A percentile compares a stretch with the other conserved stretches of the same genome.
These are phyloP conservation scores for Podaxis carcinomalis DNA, from an alignment of 768 basidiomycete genomes.

Conservation along the genomic window DNA sequence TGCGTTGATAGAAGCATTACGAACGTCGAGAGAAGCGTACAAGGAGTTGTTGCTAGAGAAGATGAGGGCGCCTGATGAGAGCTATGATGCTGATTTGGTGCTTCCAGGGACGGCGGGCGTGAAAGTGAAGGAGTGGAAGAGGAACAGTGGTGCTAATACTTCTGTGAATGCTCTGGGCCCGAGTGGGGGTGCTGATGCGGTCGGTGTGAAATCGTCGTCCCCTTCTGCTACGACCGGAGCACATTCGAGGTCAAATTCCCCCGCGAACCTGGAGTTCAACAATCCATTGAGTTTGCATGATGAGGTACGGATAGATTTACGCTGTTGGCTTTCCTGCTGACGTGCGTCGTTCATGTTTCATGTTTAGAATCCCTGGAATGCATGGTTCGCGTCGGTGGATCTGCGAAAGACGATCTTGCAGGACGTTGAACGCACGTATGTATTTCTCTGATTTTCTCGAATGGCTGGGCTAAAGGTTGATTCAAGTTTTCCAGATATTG, in stretches of 20 bases:
- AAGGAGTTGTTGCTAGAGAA: constrained; percentile 56
- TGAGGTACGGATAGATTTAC: constrained; percentile 40
- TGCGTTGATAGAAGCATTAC: constrained; percentile 38
- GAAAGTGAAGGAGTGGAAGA: neutral
- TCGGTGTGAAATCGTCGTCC: neutral
- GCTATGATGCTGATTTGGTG: constrained; percentile 60
- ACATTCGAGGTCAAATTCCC: constrained; percentile 16
- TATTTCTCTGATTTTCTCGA: neutral
- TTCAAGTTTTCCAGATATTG: constrained; percentile 88
- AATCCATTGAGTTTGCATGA: constrained; percentile 81
- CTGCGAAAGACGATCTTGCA: constrained; percentile 85
- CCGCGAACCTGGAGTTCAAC: constrained; percentile 58
- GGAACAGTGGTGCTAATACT: constrained; percentile 8
- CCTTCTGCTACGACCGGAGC: constrained; percentile 27
- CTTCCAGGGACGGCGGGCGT: constrained; percentile 37
- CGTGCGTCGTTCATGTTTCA: neutral
- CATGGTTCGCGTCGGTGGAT: constrained; percentile 89
- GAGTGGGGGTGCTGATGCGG: neutral
- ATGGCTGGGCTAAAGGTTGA: neutral
- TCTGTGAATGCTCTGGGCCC: neutral
- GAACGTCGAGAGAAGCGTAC: constrained; percentile 52
- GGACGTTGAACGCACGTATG: constrained; percentile 95
- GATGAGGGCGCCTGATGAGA: constrained; percentile 83
- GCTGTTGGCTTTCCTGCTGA: neutral
- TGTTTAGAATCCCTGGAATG: constrained; percentile 89